Evolutionary conservation across 306 rosid genomes (phyloP), one percentile per base, ranked within the genome.

Genomic region (Dicorynia guianensis): DNA sequence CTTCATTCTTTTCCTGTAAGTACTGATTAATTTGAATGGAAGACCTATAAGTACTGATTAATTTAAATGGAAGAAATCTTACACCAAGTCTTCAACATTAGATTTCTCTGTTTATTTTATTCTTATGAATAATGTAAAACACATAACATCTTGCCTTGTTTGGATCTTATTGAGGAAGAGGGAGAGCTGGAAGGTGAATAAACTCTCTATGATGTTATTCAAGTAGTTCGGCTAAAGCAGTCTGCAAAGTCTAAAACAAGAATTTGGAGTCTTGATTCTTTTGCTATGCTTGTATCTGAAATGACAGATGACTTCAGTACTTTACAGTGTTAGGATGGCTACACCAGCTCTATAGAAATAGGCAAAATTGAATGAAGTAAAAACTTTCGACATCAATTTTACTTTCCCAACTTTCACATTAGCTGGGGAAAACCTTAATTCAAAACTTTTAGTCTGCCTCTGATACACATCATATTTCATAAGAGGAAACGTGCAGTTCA

Each of bases 191-290:
- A 40, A 40, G 44, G 44, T 25, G 67, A n/a, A 36, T 36, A 40
- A 20, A 39, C 3, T 55, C 59, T 18, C 3, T 57, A n/a, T n/a
- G 36, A 67, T 76, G 48, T 35, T 60, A 50, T 60, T 69, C 76
- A 38, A 60, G 57, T 49, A 9, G 30, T 48, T 40, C 38, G 19
- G 44, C 64, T 38, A 38, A 40, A 4, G 15, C 48, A 59, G 34
- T 77, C 76, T 50, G 39, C 75, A 69, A 67, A 69, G 67, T 47
- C 76, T 39, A 44, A 38, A 69, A 59, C 56, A 13, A 52, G 40
- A 63, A 25, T 25, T 71, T 35, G 44, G 30, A 53, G 20, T 35
- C 71, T 71, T 54, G 18, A 63, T 35, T 25, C 42, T 63, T 35
- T 12, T 46, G 15, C 35, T 14, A 3, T 70, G 36, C 33, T 60